phyloP scores from a whole-genome alignment of 2,329 filamentous ascomycete genomes.

The Alternaria atra region DNA sequence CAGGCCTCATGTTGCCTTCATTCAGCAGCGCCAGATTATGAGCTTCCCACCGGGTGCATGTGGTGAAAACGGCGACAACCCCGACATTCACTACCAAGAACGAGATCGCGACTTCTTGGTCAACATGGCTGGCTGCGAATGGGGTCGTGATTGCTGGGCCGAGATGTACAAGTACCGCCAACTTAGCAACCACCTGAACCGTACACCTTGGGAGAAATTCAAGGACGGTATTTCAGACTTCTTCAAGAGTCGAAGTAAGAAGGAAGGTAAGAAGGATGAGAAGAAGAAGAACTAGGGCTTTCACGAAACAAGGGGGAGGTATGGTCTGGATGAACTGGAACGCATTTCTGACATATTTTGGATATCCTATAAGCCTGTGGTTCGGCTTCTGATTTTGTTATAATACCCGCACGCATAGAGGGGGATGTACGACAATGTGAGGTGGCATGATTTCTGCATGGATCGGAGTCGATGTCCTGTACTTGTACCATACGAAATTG shows the following conservation, averaged over 20 bases:
- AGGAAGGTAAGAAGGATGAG: slow-evolving; percentile 28
- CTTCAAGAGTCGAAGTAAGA: slow-evolving; percentile 43
- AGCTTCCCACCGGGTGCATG: slow-evolving; percentile 93
- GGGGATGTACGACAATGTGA: slow-evolving; percentile 12
- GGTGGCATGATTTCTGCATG: slow-evolving; percentile 17
- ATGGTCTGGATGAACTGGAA: slow-evolving; percentile 8
- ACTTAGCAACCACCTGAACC: slow-evolving; percentile 88
- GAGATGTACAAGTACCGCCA: slow-evolving; percentile 97
- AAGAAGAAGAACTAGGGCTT: slow-evolving; percentile 24
- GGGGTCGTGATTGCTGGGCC: slow-evolving; percentile 95
- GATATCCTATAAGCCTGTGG: slow-evolving; percentile 14
- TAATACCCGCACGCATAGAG: slow-evolving; percentile 21
- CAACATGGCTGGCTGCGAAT: slow-evolving; percentile 98
- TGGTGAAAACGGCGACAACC: slow-evolving; percentile 76
- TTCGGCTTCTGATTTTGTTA: slow-evolving; percentile 20
- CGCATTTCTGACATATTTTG: slow-evolving; percentile 17
- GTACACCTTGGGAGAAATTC: slow-evolving; percentile 78
- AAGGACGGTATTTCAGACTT: slow-evolving; percentile 58
- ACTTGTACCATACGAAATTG: slow-evolving; percentile 14
- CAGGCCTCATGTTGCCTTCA: slow-evolving; percentile 84
- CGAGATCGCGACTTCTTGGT: slow-evolving; percentile 90
- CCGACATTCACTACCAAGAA: slow-evolving; percentile 84
- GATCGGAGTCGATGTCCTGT: slow-evolving; percentile 7
- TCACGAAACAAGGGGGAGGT: not conserved
- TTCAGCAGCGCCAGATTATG: slow-evolving; percentile 92